Conservation (phyloP, 768 basidiomycete species). For the Lactifluus hygrophoroides region DNA sequence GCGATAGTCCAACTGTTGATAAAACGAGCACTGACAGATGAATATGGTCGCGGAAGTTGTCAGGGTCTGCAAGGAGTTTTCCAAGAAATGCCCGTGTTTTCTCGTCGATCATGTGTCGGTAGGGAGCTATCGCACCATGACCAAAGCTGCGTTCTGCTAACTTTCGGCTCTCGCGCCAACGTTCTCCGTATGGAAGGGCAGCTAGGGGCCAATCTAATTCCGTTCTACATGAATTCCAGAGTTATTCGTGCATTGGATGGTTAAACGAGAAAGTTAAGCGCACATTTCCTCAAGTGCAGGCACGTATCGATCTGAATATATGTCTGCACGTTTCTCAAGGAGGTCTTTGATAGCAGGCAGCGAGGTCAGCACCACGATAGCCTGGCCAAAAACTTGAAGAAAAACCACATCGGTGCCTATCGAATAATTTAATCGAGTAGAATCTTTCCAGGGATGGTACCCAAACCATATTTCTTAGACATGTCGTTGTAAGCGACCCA, state of each 20-base stretch:
- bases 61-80: neutral
- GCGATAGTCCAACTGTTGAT: too few relatives aligned
- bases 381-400: slow-evolving; percentile 36
- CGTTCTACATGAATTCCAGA: too few relatives aligned
- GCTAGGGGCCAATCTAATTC: neutral
- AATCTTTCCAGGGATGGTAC: too few relatives aligned
- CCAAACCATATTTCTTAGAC: too few relatives aligned
- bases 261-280: neutral
- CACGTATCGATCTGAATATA: neutral
- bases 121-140: too few relatives aligned
- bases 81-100: neutral
- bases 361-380: slow-evolving; percentile 42
- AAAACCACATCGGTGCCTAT: too few relatives aligned
- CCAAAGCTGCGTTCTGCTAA: too few relatives aligned
- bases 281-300: neutral
- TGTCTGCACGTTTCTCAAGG: neutral
- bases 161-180: too few relatives aligned
- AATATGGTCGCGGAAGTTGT: neutral
- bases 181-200: too few relatives aligned
- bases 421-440: too few relatives aligned
- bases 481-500: too few relatives aligned
- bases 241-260: neutral
- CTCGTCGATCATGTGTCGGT: too few relatives aligned
- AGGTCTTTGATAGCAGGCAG: slow-evolving; percentile 34
- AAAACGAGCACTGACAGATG: neutral